These are phyloP conservation scores for Eremothecium sinecaudum DNA, from an alignment of 1,139 yeast genomes.

Conservation along the genomic window DNA sequence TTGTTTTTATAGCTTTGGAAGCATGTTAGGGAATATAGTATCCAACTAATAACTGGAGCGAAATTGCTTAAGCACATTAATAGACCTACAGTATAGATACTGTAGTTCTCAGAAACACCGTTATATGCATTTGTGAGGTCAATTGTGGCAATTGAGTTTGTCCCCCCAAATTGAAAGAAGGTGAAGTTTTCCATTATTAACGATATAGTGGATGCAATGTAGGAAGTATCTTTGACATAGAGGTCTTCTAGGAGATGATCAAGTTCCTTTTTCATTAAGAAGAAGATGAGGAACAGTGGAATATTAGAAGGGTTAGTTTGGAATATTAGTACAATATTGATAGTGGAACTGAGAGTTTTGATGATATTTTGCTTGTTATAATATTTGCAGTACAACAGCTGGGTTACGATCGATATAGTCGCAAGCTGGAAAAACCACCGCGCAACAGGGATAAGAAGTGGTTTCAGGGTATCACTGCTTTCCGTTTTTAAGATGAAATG, in stretches of 20 bases:
- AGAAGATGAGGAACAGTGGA: slow-evolving; percentile 56
- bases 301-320: slow-evolving; percentile 63
- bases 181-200: slow-evolving; percentile 56
- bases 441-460: slow-evolving; percentile 28
- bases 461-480: background rate
- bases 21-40: slow-evolving; percentile 44
- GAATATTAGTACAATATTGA: slow-evolving; percentile 51
- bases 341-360: background rate
- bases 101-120: slow-evolving; percentile 60
- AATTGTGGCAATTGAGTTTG: slow-evolving; percentile 84
- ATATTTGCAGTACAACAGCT: slow-evolving; percentile 8
- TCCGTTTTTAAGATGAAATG: slow-evolving; percentile 7
- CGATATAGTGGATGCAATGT: slow-evolving; percentile 17
- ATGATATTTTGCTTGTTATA: slow-evolving; percentile 37
- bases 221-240: slow-evolving; percentile 16
- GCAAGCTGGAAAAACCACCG: slow-evolving; percentile 27
- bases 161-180: slow-evolving; percentile 82
- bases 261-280: slow-evolving; percentile 9
- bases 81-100: slow-evolving; percentile 63
- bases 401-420: slow-evolving; percentile 17
- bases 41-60: slow-evolving; percentile 81
- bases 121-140: slow-evolving; percentile 89
- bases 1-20: slow-evolving; percentile 17
- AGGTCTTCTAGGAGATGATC: slow-evolving; percentile 14
- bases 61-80: slow-evolving; percentile 76